A percentile compares a stretch with the other conserved stretches of the same genome.
Evolutionary conservation across 2,329 filamentous ascomycete genomes (phyloP).

Genomic region (Aspergillus fructus): DNA sequence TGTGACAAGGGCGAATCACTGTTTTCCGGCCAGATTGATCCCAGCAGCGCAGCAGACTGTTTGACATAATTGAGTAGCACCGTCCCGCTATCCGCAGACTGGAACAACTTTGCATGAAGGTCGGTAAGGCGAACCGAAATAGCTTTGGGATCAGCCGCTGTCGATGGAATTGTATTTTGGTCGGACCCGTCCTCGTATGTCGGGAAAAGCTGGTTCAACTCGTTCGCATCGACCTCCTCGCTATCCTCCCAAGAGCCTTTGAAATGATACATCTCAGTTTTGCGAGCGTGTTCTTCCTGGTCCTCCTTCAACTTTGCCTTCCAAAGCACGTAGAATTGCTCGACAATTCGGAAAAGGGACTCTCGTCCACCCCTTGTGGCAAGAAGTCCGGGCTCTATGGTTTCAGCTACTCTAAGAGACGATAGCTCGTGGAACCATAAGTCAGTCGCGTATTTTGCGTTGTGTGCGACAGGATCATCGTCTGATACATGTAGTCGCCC

Average conservation of each 20-base stretch:
- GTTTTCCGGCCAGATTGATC: conserved; percentile 31
- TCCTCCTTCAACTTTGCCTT: conserved; percentile 73
- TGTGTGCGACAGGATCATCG: conserved; percentile 1
- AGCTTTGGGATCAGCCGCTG: conserved; percentile 47
- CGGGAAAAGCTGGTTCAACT: conserved; percentile 80
- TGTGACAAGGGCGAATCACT: conserved; percentile 22
- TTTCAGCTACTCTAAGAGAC: conserved; percentile 34
- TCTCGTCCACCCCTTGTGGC: conserved; percentile 49
- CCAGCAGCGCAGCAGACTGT: conserved; percentile 35
- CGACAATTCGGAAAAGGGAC: conserved; percentile 65
- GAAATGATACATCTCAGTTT: conserved; percentile 79
- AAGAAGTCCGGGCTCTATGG: conserved; percentile 34
- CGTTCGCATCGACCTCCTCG: conserved; percentile 70
- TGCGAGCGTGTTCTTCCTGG: conserved; percentile 70
- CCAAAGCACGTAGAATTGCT: conserved; percentile 77
- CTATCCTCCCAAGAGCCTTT: conserved; percentile 74
- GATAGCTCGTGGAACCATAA: conserved; percentile 39
- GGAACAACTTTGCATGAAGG: conserved; percentile 54
- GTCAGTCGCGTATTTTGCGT: conserved; percentile 31
- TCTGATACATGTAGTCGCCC: conserved; percentile 21
- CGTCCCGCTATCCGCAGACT: conserved; percentile 26
- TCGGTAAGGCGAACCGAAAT: conserved; percentile 62
- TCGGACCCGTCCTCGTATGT: conserved; percentile 62
- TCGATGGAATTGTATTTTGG: conserved; percentile 30
- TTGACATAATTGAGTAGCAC: conserved; percentile 36